phyloP scores from a whole-genome alignment of 1,284 basidiomycete genomes.

The Pseudozyma thailandica region DNA sequence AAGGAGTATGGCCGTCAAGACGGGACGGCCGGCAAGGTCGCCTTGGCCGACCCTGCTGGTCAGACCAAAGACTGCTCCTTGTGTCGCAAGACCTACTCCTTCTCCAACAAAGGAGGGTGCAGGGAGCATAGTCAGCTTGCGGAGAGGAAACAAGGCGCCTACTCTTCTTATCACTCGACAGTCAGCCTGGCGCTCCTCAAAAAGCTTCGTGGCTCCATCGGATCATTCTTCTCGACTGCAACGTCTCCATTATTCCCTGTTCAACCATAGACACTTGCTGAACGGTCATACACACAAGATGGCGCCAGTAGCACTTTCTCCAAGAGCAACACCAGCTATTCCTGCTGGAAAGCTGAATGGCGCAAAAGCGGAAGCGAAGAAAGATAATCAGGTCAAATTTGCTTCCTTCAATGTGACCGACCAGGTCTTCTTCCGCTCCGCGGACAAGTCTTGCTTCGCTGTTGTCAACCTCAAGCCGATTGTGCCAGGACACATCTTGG shows the following conservation, averaged over 20 bases:
- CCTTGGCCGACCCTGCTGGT: conserved; percentile 42
- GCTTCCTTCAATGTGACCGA: conserved; percentile 51
- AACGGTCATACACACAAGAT: conserved; percentile 10
- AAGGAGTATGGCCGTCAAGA: conserved; percentile 13
- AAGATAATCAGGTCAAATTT: conserved; percentile 30
- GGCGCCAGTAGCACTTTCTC: conserved; percentile 42
- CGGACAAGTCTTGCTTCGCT: conserved; percentile 25
- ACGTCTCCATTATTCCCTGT: conserved; percentile 19
- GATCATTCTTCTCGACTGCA: conserved; percentile 26
- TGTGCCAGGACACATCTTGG: conserved; percentile 63
- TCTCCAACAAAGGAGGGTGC: neutral
- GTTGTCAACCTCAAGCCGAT: conserved; percentile 67
- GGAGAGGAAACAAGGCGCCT: too few relatives aligned
- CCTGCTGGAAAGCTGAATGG: conserved; percentile 10
- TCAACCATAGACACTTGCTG: neutral
- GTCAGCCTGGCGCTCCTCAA: conserved; percentile 12
- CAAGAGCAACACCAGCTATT: conserved; percentile 27
- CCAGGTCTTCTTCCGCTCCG: conserved; percentile 51
- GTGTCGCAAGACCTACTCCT: conserved; percentile 3
- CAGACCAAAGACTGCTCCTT: conserved; percentile 3
- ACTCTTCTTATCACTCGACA: too few relatives aligned
- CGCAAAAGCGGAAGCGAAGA: neutral
- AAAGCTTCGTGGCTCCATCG: conserved; percentile 22
- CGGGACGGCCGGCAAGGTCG: conserved; percentile 31
- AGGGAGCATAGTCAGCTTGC: neutral